Evolutionary conservation across 352 stramenopile genomes (phyloP), one percentile per base, ranked within the genome.

Genomic region (Globisporangium nagaii): DNA sequence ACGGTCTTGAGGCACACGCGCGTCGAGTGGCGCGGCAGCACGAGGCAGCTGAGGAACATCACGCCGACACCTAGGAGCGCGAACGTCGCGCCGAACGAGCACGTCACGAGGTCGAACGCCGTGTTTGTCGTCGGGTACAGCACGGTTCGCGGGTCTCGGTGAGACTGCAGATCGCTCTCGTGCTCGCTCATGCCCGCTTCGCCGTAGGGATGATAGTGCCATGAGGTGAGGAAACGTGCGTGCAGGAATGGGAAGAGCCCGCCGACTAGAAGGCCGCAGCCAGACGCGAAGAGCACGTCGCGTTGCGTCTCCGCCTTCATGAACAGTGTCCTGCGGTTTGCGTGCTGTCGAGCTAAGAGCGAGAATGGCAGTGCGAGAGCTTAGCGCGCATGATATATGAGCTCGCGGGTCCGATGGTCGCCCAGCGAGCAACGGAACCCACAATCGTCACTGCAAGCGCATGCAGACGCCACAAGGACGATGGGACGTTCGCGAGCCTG

Each of bases 221-320:
- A 53, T 15, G n/a, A n/a, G n/a, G n/a, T 22, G 15, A 22, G 20
- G 34, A 39, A 59, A 10, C 17, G 24, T 15, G 47, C 46, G 4
- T 55, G 55, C 42, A 62, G 52, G 51, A 65, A 71, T 28, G 63
- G 63, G 40, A 71, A 67, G 20, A 67, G 54, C 1, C 64, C 64
- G 25, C 66, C 53, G 56, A 60, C 63, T 15, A 68, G 52, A 31
- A 72, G 53, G 0, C 60, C 64, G 19, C 64, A 66, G 34, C 64
- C 60, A 12, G 56, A 44, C n/a, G 52, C 56, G 39, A 66, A 72
- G 36, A 72, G 60, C 55, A 68, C 64, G 32, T 68, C 60, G 25
- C 64, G 64, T 19, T 60, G 53, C 22, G 53, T 37, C 27, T 60
- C 36, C 0, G 60, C 10, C 30, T 56, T 56, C n/a, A n/a, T n/a